These are phyloP conservation scores for Boletus sensibilis DNA, from an alignment of 768 basidiomycete species.

Conservation along the genomic window DNA sequence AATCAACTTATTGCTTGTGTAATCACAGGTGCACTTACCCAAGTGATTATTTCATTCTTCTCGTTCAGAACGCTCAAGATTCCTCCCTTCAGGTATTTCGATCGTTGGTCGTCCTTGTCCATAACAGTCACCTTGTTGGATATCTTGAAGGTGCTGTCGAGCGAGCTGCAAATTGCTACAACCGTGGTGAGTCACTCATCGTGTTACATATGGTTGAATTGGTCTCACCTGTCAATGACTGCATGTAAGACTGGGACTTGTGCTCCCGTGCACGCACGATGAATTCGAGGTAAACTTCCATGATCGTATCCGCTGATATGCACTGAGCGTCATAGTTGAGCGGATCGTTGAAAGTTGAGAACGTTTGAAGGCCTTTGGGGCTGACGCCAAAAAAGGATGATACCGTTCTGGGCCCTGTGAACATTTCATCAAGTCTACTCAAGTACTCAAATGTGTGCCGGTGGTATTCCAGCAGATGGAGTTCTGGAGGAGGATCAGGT, in stretches of 20 bases:
- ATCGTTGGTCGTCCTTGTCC: background rate
- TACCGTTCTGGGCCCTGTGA: background rate
- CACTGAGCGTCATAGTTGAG: background rate
- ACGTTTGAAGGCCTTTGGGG: background rate
- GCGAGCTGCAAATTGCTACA: background rate
- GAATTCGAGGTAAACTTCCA: background rate
- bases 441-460: background rate
- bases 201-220: background rate
- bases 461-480: background rate
- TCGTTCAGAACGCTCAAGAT: no score
- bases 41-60: no score
- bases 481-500: background rate
- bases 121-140: background rate
- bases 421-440: background rate
- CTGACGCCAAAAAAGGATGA: background rate
- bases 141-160: background rate
- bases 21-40: no score
- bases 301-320: background rate
- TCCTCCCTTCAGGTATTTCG: background rate
- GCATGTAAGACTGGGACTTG: background rate
- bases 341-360: background rate
- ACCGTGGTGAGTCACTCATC: background rate
- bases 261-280: background rate
- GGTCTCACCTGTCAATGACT: background rate
- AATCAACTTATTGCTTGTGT: no score